Evolutionary conservation across 331 rosid species (phyloP), one percentile per base, ranked within the genome.

Genomic region (Spiraea crenata): DNA sequence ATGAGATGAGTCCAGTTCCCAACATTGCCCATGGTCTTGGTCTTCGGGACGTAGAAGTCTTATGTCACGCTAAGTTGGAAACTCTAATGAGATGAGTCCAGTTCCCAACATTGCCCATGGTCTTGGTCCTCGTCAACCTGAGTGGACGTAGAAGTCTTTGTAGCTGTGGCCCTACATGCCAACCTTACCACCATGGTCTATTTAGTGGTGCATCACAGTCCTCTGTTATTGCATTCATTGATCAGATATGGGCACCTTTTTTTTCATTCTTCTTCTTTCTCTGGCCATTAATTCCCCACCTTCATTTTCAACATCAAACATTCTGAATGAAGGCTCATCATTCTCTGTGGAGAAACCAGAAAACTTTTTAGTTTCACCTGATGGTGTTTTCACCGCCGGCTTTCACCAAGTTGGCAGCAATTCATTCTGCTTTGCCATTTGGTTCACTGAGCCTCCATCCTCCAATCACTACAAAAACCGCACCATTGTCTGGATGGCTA

Each of bases 401-500:
- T 86, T 86, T 75, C 60, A 68, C 47, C 68, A 69, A 0, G 85
- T 83, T 7, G 89, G 89, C 9, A 20, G 69, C 48, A 86, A 89
- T 12, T 85, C 92, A 3, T 85, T 67, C 15, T 77, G 76, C 76
- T 86, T 78, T 16, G 83, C 87, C n/a, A 46, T 86, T 57, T 84
- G 92, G 83, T 86, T 82, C 74, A 67, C 79, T 12, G 72, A 76
- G 25, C 49, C n/a, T 57, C 15, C 54, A 14, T 14, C 8, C 9
- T 47, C 42, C n/a, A 7, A 4, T 48, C 57, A 57, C 70, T 47
- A 9, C n/a, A 9, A 9, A 15, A 51, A 74, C 63, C 65, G 49
- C 8, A 81, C 90, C 4, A 1, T 79, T 0, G 83, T 86, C 19
- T 89, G 95, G 91, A 86, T 82, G 86, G 95, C 86, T 1, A 89